Evolutionary conservation across 306 rosid species (phyloP).

Genomic region (Gillenia trifoliata): DNA sequence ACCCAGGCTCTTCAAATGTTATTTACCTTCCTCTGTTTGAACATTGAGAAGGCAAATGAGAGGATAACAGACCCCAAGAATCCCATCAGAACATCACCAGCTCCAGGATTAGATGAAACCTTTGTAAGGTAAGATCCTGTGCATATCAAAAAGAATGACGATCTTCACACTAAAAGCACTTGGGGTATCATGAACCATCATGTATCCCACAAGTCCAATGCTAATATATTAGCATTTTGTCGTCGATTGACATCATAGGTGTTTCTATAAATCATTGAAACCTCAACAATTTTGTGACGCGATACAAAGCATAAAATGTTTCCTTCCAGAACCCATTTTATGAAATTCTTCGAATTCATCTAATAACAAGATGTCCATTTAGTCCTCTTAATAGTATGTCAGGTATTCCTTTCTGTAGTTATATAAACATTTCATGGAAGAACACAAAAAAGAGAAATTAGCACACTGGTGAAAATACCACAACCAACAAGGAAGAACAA

Average conservation of each 20-base stretch:
- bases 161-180: not conserved
- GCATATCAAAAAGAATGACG: slow-evolving; percentile 14
- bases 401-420: not conserved
- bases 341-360: not conserved
- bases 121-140: slow-evolving; percentile 83
- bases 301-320: not conserved
- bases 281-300: not conserved
- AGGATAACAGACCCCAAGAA: slow-evolving; percentile 96
- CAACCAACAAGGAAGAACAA: not conserved
- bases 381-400: not conserved
- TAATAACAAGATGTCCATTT: not conserved
- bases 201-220: not conserved
- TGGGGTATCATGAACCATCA: not conserved
- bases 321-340: not conserved
- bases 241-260: not conserved
- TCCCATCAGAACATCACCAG: slow-evolving; percentile 94
- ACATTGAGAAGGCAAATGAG: slow-evolving; percentile 97
- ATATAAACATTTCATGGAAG: not conserved
- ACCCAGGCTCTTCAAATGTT: not conserved
- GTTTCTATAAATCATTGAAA: not conserved
- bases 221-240: not conserved
- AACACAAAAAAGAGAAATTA: not conserved
- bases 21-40: slow-evolving; percentile 88
- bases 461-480: not conserved
- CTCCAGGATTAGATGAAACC: slow-evolving; percentile 79